These are phyloP conservation scores for Collybia mongolica DNA, from an alignment of 768 basidiomycete genomes.

Conservation along the genomic window DNA sequence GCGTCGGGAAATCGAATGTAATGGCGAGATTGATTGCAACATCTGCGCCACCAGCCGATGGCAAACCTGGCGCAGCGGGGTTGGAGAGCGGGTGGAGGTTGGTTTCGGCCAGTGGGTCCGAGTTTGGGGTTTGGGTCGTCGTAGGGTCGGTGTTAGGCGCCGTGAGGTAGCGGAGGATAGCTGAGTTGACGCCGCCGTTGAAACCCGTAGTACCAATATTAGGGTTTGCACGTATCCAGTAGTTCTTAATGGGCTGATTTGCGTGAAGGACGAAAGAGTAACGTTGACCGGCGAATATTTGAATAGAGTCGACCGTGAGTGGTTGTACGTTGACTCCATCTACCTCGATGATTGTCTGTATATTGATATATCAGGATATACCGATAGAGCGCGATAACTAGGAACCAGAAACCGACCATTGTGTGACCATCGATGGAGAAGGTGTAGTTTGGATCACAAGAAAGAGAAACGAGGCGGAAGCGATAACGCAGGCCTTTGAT, in stretches of 20 bases:
- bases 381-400: constrained; percentile 3
- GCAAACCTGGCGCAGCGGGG: constrained; percentile 23
- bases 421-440: constrained; percentile 43
- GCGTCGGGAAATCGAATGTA: constrained; percentile 28
- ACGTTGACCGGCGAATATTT: constrained; percentile 35
- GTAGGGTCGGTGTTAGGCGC: constrained; percentile 27
- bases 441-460: constrained; percentile 40
- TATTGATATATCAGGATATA: constrained; percentile 6
- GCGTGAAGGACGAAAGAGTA: constrained; percentile 33
- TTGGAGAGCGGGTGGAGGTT: constrained; percentile 19
- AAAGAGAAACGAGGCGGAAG: constrained; percentile 47
- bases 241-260: constrained; percentile 34
- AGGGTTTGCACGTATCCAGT: constrained; percentile 32
- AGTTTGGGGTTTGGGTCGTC: constrained; percentile 12
- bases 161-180: constrained; percentile 45
- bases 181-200: constrained; percentile 44
- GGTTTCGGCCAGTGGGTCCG: constrained; percentile 25
- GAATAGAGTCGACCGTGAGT: constrained; percentile 31
- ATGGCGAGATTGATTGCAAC: constrained; percentile 20
- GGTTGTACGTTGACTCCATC: constrained; percentile 30
- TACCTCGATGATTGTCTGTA: constrained; percentile 34
- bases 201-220: constrained; percentile 18
- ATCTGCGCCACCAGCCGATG: constrained; percentile 31
- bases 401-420: constrained; percentile 18
- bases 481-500: constrained; percentile 40